These are phyloP conservation scores for Fusarium guadeloupense DNA, from an alignment of 2,329 filamentous ascomycete genomes.

Conservation along the genomic window DNA sequence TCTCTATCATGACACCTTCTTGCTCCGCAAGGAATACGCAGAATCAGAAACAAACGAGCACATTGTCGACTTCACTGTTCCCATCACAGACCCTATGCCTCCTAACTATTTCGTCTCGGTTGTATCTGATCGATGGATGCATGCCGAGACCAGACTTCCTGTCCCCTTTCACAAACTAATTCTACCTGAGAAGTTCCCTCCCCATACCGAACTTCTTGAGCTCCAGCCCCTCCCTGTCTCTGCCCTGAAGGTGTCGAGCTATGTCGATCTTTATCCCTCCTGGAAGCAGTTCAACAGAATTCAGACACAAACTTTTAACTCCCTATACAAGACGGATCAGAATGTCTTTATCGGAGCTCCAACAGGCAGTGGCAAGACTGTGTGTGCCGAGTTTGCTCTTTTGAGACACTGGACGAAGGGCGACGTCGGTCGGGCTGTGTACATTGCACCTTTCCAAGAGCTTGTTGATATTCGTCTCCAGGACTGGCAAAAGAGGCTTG, in stretches of 20 bases:
- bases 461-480: slow-evolving; percentile 82
- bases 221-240: slow-evolving; percentile 90
- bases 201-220: slow-evolving; percentile 91
- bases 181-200: slow-evolving; percentile 92
- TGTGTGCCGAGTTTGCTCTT: slow-evolving; percentile 94
- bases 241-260: slow-evolving; percentile 87
- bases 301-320: slow-evolving; percentile 97
- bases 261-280: slow-evolving; percentile 79
- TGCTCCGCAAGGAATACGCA: slow-evolving; percentile 90
- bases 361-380: slow-evolving; percentile 94
- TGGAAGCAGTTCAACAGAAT: slow-evolving; percentile 96
- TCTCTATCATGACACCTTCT: slow-evolving; percentile 91
- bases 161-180: slow-evolving; percentile 96
- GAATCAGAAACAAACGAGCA: slow-evolving; percentile 89
- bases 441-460: slow-evolving; percentile 94
- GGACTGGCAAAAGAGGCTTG: slow-evolving; percentile 85
- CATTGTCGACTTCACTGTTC: slow-evolving; percentile 93
- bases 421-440: slow-evolving; percentile 78
- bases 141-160: slow-evolving; percentile 91
- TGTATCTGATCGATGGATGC: slow-evolving; percentile 97
- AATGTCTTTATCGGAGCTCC: slow-evolving; percentile 95
- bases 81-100: slow-evolving; percentile 96
- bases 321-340: slow-evolving; percentile 88
- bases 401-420: slow-evolving; percentile 80
- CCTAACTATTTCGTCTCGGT: slow-evolving; percentile 98